These are phyloP conservation scores for Phytophthora foliorum DNA, from an alignment of 352 stramenopile species.

Conservation along the genomic window DNA sequence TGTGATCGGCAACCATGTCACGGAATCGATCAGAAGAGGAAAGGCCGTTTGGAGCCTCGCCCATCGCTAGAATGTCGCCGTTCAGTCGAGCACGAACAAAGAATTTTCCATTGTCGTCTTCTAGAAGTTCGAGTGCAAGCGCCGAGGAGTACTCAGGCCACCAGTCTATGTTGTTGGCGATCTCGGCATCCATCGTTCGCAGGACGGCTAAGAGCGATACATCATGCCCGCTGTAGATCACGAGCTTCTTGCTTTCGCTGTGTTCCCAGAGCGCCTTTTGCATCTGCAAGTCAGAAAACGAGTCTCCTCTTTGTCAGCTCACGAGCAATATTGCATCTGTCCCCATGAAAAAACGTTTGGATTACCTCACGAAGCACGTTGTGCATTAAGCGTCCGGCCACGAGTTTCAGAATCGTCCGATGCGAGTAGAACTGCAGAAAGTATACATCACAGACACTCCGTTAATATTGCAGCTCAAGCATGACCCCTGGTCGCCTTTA, in stretches of 20 bases:
- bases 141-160: conserved; percentile 83
- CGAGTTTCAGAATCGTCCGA: conserved; percentile 67
- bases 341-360: not conserved
- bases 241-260: conserved; percentile 57
- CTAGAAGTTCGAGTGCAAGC: conserved; percentile 73
- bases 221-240: conserved; percentile 88
- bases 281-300: conserved; percentile 43
- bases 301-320: not conserved
- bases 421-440: conserved; percentile 77
- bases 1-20: conserved; percentile 53
- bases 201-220: conserved; percentile 82
- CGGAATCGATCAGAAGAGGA: conserved; percentile 51
- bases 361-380: conserved; percentile 61
- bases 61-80: conserved; percentile 46
- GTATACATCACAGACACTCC: conserved; percentile 4
- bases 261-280: conserved; percentile 44
- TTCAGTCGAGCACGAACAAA: conserved; percentile 72
- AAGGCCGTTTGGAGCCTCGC: conserved; percentile 26
- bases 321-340: not conserved
- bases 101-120: conserved; percentile 62
- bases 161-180: conserved; percentile 58
- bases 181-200: conserved; percentile 59
- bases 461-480: not conserved
- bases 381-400: conserved; percentile 69
- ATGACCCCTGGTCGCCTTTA: conserved; percentile 15